phyloP scores from a whole-genome alignment of 2,329 filamentous ascomycete genomes.

The Xylariomycetidae sp. region DNA sequence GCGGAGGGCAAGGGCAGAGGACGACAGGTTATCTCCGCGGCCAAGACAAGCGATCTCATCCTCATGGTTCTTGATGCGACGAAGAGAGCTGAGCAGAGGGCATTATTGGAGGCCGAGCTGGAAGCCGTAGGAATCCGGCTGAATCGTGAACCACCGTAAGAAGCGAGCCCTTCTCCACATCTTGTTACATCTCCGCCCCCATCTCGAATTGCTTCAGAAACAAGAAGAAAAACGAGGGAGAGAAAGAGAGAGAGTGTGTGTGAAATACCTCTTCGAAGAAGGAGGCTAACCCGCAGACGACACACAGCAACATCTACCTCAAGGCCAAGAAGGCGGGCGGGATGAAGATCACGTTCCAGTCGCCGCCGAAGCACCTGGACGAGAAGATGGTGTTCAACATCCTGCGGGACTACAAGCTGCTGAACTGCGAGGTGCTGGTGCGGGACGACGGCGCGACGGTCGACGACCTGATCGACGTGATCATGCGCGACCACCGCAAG shows the following conservation, averaged over 20 bases:
- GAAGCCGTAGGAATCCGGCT: conserved; percentile 92
- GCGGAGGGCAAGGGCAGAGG: conserved; percentile 93
- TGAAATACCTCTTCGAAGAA: no score
- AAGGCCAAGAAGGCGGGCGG: conserved; percentile 94
- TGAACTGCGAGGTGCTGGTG: conserved; percentile 94
- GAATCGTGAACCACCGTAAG: conserved; percentile 85
- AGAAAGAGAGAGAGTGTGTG: no score
- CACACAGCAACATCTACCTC: conserved; percentile 82
- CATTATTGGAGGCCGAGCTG: conserved; percentile 83
- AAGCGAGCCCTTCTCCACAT: no score
- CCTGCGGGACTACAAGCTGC: conserved; percentile 94
- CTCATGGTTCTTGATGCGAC: conserved; percentile 97
- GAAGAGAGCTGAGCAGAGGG: conserved; percentile 89
- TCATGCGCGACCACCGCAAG: conserved; percentile 98
- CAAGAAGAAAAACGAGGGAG: not conserved
- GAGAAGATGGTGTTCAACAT: conserved; percentile 99
- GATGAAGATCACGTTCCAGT: conserved; percentile 96
- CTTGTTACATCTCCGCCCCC: no score
- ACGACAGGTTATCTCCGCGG: conserved; percentile 92
- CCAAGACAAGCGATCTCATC: conserved; percentile 96
- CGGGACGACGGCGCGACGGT: conserved; percentile 94
- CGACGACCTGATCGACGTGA: conserved; percentile 98
- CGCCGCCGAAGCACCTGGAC: conserved; percentile 84
- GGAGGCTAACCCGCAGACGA: conserved; percentile 13
- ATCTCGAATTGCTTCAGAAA: no score